Evolutionary conservation across 805 yeast species (phyloP), one percentile per base, ranked within the genome.

Genomic region (Candida quercuum): DNA sequence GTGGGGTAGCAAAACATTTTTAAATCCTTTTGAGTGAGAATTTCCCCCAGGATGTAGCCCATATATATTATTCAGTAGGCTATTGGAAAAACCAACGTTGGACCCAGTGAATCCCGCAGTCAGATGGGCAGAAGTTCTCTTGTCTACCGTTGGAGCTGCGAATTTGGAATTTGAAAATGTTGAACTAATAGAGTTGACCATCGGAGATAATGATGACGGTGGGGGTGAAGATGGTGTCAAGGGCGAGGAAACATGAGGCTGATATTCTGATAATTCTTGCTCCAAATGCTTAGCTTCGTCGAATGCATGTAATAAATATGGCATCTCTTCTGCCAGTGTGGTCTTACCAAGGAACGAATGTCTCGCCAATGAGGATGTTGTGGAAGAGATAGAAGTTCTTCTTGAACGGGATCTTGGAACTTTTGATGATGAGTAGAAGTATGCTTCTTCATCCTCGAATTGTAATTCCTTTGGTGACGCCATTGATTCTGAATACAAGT

Each of bases 261-360:
- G 45, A 22, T 48, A 51, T 2, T 39, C 36, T 1, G 51, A 41
- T 12, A 69, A 45, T 39, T 78, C 86, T 44, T 72, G 72, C 39
- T 77, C 82, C 13, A 76, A 59, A 26, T 67, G 72, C 45, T 69
- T 75, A 3, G 81, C 83, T 42, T 76, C 74, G 52, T 76, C 72
- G 51, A 81, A 82, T 14, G 86, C 88, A 17, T 74, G 66, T 71
- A 81, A 64, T 49, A 82, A 57, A 41, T 71, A 71, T 1, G 91
- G 91, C 43, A 82, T 54, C 51, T 81, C 85, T 35, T 78, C 82
- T 2, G 78, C 52, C 13, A 82, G 61, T 7, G 82, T 72, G 0
- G 84, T 70, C 43, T 67, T 68, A 28, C 68, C 73, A 41, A 69
- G 59, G 41, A 23, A 61, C 51, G 24, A 67, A 52, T 2, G 73